A percentile compares a stretch with the other conserved stretches of the same genome.
Conservation (phyloP, 495 filamentous ascomycete genomes). For the Penicillium diatomitis region DNA sequence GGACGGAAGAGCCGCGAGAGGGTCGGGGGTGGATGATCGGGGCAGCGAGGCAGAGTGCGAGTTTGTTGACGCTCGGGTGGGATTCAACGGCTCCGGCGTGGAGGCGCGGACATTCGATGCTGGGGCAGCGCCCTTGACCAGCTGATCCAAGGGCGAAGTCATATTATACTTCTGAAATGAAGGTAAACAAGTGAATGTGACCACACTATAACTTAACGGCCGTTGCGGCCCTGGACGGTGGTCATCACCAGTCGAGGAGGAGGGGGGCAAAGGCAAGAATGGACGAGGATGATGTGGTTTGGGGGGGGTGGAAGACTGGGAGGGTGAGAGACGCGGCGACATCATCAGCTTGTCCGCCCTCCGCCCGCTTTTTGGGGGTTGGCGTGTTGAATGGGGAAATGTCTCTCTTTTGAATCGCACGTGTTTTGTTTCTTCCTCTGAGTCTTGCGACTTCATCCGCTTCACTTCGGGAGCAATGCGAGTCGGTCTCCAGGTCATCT, state of each 20-base stretch:
- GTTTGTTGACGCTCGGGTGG: constrained; percentile 20
- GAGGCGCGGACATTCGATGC: constrained; percentile 37
- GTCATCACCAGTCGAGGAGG: constrained; percentile 15
- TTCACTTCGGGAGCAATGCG: too few relatives aligned
- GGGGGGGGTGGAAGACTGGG: not conserved
- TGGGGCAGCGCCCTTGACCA: constrained; percentile 78
- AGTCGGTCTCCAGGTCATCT: too few relatives aligned
- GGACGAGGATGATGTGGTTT: constrained; percentile 1
- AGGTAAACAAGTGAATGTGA: not conserved
- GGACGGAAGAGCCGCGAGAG: constrained; percentile 71
- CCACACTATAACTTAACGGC: constrained; percentile 14
- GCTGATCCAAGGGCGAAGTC: constrained; percentile 64
- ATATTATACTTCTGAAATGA: constrained; percentile 22
- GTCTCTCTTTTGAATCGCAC: not conserved
- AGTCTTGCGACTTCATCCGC: not conserved
- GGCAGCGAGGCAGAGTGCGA: constrained; percentile 27
- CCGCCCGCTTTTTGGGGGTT: constrained; percentile 1
- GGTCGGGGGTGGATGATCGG: constrained; percentile 50
- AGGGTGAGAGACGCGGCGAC: constrained; percentile 10
- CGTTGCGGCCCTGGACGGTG: constrained; percentile 21
- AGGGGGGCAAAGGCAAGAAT: constrained; percentile 4
- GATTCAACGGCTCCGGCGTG: constrained; percentile 29
- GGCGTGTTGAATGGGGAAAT: not conserved
- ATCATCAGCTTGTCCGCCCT: constrained; percentile 11
- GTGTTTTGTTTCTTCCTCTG: not conserved